These are phyloP conservation scores for Trichoderma orchidacearum DNA, from an alignment of 495 filamentous ascomycete species.

Conservation along the genomic window DNA sequence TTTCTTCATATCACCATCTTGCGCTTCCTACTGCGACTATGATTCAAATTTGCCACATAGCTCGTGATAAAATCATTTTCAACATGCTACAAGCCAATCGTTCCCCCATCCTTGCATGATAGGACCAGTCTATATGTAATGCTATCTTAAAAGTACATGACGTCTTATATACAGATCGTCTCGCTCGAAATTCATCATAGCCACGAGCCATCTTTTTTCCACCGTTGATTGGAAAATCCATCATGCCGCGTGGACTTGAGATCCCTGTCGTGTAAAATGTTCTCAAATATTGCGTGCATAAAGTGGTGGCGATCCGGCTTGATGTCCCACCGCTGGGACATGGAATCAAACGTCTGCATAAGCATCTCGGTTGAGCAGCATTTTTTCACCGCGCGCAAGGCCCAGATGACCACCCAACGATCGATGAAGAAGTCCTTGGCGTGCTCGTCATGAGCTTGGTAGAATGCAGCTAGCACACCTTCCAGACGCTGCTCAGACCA, in stretches of 20 bases:
- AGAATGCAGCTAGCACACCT: conserved; percentile 29
- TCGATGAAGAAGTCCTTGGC: conserved; percentile 25
- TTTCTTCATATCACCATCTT: background rate
- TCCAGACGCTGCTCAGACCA: conserved; percentile 52
- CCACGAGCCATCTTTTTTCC: background rate
- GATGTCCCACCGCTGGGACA: conserved; percentile 24
- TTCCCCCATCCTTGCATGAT: background rate
- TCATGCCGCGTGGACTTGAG: background rate
- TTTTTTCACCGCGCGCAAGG: conserved; percentile 29
- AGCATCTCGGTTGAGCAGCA: conserved; percentile 21
- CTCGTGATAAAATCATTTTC: background rate
- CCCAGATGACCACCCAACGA: conserved; percentile 35
- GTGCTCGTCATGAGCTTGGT: conserved; percentile 23
- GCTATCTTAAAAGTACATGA: background rate
- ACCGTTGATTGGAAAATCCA: background rate
- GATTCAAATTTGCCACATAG: background rate
- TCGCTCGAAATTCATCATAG: background rate
- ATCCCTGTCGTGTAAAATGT: background rate
- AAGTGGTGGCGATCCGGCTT: conserved; percentile 16
- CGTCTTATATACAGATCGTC: background rate
- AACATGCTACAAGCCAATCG: background rate
- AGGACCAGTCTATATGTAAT: background rate
- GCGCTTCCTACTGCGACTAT: background rate
- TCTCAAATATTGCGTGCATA: conserved; percentile 18
- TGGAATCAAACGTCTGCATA: conserved; percentile 24